phyloP scores from a whole-genome alignment of 148 eudicot genomes.

The Rhododendron kiyosumense region DNA sequence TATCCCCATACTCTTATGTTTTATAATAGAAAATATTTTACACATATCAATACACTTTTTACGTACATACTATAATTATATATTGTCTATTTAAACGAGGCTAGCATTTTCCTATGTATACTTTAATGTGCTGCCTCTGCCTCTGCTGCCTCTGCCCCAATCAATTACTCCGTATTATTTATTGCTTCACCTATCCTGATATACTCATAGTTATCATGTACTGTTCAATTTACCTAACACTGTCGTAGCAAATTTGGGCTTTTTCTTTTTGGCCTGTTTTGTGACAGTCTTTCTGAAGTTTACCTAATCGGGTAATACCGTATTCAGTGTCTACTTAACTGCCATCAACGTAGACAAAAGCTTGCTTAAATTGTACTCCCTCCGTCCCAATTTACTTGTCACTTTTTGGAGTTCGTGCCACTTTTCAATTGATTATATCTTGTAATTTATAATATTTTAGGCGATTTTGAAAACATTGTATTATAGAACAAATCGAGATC shows the following conservation, averaged over 20 bases:
- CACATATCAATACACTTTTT: too few relatives aligned
- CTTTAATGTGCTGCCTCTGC: background rate
- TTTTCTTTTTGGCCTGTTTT: background rate
- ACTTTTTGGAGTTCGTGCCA: too few relatives aligned
- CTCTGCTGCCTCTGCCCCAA: background rate
- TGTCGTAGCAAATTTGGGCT: background rate
- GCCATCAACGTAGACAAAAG: background rate
- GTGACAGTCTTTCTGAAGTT: background rate
- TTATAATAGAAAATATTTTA: too few relatives aligned
- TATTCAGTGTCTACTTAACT: background rate
- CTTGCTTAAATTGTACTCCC: background rate
- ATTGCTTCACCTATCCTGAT: background rate
- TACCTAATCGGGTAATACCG: background rate
- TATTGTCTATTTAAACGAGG: too few relatives aligned
- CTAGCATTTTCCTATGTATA: background rate
- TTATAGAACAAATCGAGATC: too few relatives aligned
- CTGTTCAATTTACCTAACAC: constrained; percentile 57
- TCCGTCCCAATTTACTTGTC: too few relatives aligned
- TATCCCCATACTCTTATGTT: too few relatives aligned
- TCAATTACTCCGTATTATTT: background rate
- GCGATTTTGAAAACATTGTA: too few relatives aligned
- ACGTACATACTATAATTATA: too few relatives aligned
- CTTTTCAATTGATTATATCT: too few relatives aligned
- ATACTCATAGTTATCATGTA: background rate
- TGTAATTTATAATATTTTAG: too few relatives aligned